Evolutionary conservation across 108 stramenopile species (phyloP).

Genomic region (Fragilaria radians): DNA sequence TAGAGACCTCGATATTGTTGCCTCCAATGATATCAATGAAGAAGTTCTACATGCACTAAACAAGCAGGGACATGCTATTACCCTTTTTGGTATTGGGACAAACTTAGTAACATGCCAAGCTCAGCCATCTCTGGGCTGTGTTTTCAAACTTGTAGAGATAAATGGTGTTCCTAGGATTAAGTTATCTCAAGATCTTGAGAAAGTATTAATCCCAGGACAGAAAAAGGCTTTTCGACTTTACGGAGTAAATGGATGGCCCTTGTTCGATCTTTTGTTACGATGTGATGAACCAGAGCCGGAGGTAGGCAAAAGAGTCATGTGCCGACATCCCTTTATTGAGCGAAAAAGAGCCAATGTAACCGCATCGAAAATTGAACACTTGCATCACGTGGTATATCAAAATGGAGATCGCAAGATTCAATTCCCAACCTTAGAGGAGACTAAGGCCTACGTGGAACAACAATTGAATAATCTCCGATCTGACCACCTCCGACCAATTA

Average conservation of each 20-base stretch:
- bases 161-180: slow-evolving; percentile 90
- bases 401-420: slow-evolving; percentile 23
- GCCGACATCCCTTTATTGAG: slow-evolving; percentile 88
- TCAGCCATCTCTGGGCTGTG: slow-evolving; percentile 98
- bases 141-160: slow-evolving; percentile 92
- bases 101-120: slow-evolving; percentile 97
- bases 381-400: slow-evolving; percentile 87
- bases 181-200: slow-evolving; percentile 82
- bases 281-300: slow-evolving; percentile 52
- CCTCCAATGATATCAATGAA: slow-evolving; percentile 98
- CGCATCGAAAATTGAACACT: slow-evolving; percentile 55
- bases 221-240: slow-evolving; percentile 87
- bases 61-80: slow-evolving; percentile 86
- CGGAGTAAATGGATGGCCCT: slow-evolving; percentile 59
- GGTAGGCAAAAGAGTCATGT: slow-evolving; percentile 58
- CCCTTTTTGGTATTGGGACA: slow-evolving; percentile 97
- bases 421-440: slow-evolving; percentile 14
- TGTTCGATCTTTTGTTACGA: slow-evolving; percentile 80
- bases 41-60: slow-evolving; percentile 57
- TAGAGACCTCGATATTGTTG: slow-evolving; percentile 78
- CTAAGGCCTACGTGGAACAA: slow-evolving; percentile 39
- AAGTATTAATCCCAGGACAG: slow-evolving; percentile 81
- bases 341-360: slow-evolving; percentile 79
- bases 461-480: slow-evolving; percentile 62
- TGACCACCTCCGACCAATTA: slow-evolving; percentile 71